Evolutionary conservation across 169 alveolate species (phyloP).

Genomic region (Plasmodium berghei): DNA sequence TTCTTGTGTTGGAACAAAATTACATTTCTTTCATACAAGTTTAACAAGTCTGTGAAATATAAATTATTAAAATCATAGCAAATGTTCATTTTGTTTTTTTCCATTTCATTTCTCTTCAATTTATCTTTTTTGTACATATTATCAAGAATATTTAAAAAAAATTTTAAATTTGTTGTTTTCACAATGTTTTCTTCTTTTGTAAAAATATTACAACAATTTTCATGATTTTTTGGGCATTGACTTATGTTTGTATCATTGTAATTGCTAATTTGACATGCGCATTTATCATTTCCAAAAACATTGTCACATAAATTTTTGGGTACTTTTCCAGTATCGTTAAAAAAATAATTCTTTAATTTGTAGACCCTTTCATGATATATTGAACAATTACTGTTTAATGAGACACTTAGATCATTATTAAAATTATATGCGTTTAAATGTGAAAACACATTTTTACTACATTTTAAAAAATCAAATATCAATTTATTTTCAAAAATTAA

Average conservation of each 20-base stretch:
- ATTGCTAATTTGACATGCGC: background rate
- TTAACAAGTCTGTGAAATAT: constrained; percentile 32
- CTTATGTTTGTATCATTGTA: background rate
- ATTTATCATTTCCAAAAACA: background rate
- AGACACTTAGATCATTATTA: constrained; percentile 53
- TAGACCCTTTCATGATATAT: constrained; percentile 16
- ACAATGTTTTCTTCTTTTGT: constrained; percentile 1
- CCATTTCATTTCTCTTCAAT: background rate
- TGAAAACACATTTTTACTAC: constrained; percentile 31
- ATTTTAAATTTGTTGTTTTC: background rate
- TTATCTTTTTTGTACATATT: constrained; percentile 24
- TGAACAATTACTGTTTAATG: constrained; percentile 26
- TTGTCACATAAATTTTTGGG: background rate
- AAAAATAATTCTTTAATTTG: constrained; percentile 5
- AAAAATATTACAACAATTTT: background rate
- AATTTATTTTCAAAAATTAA: constrained; percentile 12
- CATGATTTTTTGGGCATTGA: background rate
- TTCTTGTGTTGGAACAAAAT: background rate
- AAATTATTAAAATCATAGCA: constrained; percentile 24
- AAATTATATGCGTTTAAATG: constrained; percentile 37
- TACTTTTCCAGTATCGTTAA: background rate
- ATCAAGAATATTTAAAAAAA: constrained; percentile 2
- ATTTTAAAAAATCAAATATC: constrained; percentile 42
- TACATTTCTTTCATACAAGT: constrained; percentile 34
- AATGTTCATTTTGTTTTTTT: constrained; percentile 39